Base-by-base conservation (phyloP, 148 eudicot species). In the Tetragonia tetragonoides region DNA sequence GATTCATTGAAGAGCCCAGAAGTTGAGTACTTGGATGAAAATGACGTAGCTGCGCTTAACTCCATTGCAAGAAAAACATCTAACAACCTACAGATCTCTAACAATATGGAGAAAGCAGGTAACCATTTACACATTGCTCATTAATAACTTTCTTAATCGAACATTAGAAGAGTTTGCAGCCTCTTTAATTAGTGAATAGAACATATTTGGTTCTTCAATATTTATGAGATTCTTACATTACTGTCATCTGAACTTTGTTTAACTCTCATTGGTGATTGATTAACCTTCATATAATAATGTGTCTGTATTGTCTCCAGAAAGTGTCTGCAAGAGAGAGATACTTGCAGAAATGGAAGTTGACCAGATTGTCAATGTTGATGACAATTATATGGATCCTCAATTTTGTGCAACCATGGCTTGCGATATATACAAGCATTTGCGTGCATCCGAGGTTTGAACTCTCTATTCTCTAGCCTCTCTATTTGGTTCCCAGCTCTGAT, bases 1-100 rank as follows among this genome's bases (percentile, higher is more conserved):
- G 96, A 90, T 83, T 91, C 97, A 47, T 75, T 93, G 74, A 95
- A 91, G 75, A 95, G 99, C 73, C 97, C 97, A 4, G 93, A 91
- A 16, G 81, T 93, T 72, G 97, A 93, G 78, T 95, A 93, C 71
- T 59, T 93, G 70, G 99, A 95, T 75, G 89, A 78, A 39, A 83
- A 72, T 84, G 92, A 87, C 64, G 75, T 83, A 28, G 82, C 87
- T 38, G 90, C 89, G 75, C 77, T 95, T 64, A 76, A 82, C 68
- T 90, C 91, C 41, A 88, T 95, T 51, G 88, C 84, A 77, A 82
- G 89, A 79, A 95, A 87, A 82, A 88, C 97, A 42, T 84, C 80
- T 65, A 88, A 70, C 79, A 83, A 79, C 34, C 92, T 91, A 77
- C 85, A 75, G 84, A 89, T 91, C 49, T 86, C 94, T 40, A 94